Conservation (phyloP, 371 early-diverging fungal species). For the Dentiscutata heterogama region DNA sequence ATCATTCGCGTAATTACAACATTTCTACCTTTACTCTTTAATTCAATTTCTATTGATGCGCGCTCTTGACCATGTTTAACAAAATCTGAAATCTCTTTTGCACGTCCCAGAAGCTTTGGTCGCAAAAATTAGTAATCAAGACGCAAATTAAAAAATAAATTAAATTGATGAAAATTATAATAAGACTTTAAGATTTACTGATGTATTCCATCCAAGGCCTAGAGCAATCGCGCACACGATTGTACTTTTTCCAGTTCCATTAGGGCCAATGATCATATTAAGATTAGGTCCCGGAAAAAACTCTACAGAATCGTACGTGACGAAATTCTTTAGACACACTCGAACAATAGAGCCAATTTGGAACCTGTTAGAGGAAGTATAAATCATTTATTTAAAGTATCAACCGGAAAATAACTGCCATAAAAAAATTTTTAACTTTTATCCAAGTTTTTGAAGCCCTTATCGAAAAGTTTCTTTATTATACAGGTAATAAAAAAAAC, state of each 20-base stretch:
- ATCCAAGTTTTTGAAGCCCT: not conserved
- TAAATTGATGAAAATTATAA: not conserved
- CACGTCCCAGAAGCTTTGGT: constrained; percentile 79
- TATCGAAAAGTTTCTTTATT: not conserved
- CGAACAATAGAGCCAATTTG: constrained; percentile 82
- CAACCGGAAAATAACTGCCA: not conserved
- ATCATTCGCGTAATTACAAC: constrained; percentile 78
- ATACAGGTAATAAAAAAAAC: not conserved
- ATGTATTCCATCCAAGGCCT: constrained; percentile 92
- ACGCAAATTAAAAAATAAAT: not conserved
- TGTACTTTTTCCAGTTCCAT: constrained; percentile 99
- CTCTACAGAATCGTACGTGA: constrained; percentile 91
- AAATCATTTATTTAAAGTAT: not conserved
- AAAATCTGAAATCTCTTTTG: constrained; percentile 90
- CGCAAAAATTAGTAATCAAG: not conserved
- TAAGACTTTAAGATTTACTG: constrained; percentile 59
- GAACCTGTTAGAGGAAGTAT: constrained; percentile 52
- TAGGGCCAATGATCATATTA: constrained; percentile 98
- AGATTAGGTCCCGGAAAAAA: constrained; percentile 91
- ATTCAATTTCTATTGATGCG: constrained; percentile 83
- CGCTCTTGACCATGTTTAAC: constrained; percentile 89
- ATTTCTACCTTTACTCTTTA: constrained; percentile 63
- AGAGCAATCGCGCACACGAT: constrained; percentile 98
- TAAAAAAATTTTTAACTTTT: not conserved
- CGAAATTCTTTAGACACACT: constrained; percentile 86